Conservation (phyloP, 129 eudicot genomes). For the Smallanthus sonchifolius region DNA sequence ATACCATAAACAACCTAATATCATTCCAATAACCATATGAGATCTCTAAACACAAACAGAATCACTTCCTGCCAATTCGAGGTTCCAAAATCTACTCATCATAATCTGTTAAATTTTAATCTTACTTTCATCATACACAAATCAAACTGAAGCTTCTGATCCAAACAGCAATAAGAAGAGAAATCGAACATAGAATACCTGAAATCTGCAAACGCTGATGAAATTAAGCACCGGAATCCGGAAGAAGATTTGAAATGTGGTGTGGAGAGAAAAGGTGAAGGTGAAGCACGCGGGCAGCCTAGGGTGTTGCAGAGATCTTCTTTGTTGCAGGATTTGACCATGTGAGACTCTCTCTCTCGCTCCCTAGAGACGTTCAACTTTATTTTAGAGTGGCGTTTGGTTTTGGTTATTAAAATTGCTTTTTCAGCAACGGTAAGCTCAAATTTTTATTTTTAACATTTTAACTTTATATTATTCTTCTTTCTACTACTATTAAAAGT, state of each 20-base stretch:
- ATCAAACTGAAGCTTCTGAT: constrained; percentile 8
- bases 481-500: no score
- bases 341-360: constrained; percentile 24
- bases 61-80: constrained; percentile 1
- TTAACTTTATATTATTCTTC: no score
- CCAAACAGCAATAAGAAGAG: neutral
- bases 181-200: neutral
- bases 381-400: neutral
- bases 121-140: neutral
- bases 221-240: neutral
- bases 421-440: neutral
- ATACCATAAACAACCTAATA: neutral
- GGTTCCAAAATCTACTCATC: neutral
- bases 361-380: neutral
- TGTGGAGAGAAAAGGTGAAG: constrained; percentile 10
- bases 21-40: neutral
- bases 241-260: neutral
- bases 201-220: constrained; percentile 1
- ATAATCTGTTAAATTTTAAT: neutral
- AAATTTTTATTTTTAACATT: neutral
- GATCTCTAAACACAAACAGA: constrained; percentile 10
- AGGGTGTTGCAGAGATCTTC: constrained; percentile 27
- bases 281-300: neutral
- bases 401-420: neutral
- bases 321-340: constrained; percentile 24